Evolutionary conservation across 352 stramenopile genomes (phyloP), one percentile per base, ranked within the genome.

Genomic region (Pythium vanterpoolii): DNA sequence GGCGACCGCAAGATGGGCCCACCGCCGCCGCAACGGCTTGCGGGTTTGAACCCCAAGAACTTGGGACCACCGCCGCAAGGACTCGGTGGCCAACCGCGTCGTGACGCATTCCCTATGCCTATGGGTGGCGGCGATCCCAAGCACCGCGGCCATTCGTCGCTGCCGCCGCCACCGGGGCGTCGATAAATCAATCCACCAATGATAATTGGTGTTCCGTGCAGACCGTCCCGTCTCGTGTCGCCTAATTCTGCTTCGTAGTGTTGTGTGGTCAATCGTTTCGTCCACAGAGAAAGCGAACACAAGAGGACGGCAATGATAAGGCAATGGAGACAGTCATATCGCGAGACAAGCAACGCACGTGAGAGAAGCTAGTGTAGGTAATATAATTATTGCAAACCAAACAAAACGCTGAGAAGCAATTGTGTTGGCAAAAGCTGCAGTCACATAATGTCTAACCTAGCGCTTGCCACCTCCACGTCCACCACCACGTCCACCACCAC

Each of bases 31-130:
- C 80, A 83, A 43, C 77, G 78, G 45, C 65, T 90, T 11, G 80
- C 77, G 47, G 78, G 80, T 36, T 49, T 90, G 51, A 90, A 90
- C 64, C 77, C 80, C 44, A 90, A 90, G 64, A 88, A 86, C 51
- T 50, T 90, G 4, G 80, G 76, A 30, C 68, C 66, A 19, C 76
- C 79, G n/a, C 79, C 79, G 11, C 58, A 61, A 23, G 74, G 72
- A 11, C 48, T 62, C 21, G 60, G 60, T 27, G 72, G 80, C 43
- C 47, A 65, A 26, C 56, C 50, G 9, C 77, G 80, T 60, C 77
- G 80, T 31, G 80, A 90, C 66, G 71, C 74, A 30, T 90, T 90
- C 63, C 79, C 80, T 45, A 86, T 90, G 52, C 80, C 80, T 1
- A 87, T 88, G 75, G 74, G 61, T 36, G 31, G 31, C 11, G 31